Base-by-base conservation (phyloP, 2,329 filamentous ascomycete species). In the Mycosphaerella sp. region DNA sequence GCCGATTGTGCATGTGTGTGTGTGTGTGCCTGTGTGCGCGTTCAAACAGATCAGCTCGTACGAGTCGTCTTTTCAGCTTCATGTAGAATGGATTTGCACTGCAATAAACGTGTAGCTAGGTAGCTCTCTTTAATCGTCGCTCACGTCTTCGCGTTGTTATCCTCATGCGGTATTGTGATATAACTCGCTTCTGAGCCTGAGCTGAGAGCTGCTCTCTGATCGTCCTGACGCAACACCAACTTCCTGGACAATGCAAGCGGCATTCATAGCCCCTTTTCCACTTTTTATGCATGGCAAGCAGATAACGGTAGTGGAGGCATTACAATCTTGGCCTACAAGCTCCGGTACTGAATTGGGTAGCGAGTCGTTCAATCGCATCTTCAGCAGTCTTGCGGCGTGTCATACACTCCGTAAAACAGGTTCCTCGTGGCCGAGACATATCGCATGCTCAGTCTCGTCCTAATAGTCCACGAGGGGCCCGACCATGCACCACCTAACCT, bases 341-440 rank as follows among this genome's bases (percentile, higher is more conserved):
- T 17, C 31, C 48, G 2, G 48, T 26, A 31, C 48, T 50, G 8
- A 17, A 50, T 14, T 1, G 1, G 14, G 14, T 17, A 44, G 40
- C 48, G 29, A 9, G n/a, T 34, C 6, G n/a, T 50, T 51, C 40
- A 40, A 51, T 12, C 43, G 38, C 17, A 36, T 51, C 14, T 44
- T 51, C 48, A 51, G 36, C 48, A 44, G 43, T 14, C 44, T 51
- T 21, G 48, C n/a, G 48, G 48, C 10, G 41, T 51, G 31, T 44
- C 43, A 39, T 51, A 36, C 31, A 40, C 48, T 1, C 48, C 39
- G 17, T 14, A 44, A 6, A 40, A 50, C 10, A 40, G 34, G 5
- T 29, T 39, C 3, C 39, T 51, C 2, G 4, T 51, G 48, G 1
- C 31, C 6, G 17, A 44, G 11, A 51, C 40, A 11, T 34, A 34